Evolutionary conservation across 768 basidiomycete species (phyloP), one percentile per base, ranked within the genome.

Genomic region (Tricholoma furcatifolium): DNA sequence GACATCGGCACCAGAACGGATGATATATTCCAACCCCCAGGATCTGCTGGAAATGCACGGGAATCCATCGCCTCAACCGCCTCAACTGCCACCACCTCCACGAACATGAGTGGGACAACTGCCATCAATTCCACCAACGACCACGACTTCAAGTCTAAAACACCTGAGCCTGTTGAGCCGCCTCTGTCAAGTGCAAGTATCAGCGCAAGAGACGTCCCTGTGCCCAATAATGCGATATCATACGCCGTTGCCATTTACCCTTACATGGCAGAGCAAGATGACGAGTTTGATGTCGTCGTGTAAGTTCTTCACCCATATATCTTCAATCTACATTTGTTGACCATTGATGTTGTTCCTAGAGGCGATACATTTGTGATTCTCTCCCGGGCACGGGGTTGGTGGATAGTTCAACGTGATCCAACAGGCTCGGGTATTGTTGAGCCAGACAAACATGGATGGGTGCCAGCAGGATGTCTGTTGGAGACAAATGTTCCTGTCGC

Each of bases 161-260:
- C 50, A 20, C 48, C 50, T 46, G 64, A 57, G 34, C 51, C 30
- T 7, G 34, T 41, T 0, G 62, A 64, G 21, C 61, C 61, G 10
- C 59, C 60, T 12, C 52, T 55, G 27, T 42, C 47, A 18, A 63
- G 56, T 39, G 58, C 58, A 47, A 62, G 57, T 49, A 63, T 47
- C 36, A 57, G 51, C 39, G 55, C 65, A n/a, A 60, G 75, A 50
- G 80, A 81, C 47, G 75, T 76, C 24, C 75, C 76, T 45, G 62
- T 74, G 35, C 59, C 71, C 2, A 70, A 71, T n/a, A 70, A 68
- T 46, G 85, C 83, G 12, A 79, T 94, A 17, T 94, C 93, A 10
- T 99, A 97, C 64, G 95, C 96, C 2, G 92, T 99, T 31, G 93
- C 95, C 27, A 98, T 98, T 60, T 98, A 99, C 65, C 97, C 97